Percentiles rank a stretch among this genome's conserved stretches.
Evolutionary conservation across 148 eudicot species (phyloP).

Genomic region (Chenopodium suecicum): DNA sequence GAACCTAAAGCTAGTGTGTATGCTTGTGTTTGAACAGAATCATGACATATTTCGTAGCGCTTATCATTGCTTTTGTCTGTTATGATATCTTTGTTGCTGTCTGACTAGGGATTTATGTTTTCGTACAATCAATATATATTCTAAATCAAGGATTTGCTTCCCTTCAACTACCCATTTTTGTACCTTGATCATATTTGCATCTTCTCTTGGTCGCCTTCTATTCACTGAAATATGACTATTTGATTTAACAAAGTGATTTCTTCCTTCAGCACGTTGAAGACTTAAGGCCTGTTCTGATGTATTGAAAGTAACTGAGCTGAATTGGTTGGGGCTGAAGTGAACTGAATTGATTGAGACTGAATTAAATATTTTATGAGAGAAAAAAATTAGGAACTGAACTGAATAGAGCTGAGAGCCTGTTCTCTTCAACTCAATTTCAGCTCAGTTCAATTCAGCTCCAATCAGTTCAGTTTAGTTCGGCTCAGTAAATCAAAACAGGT

Average conservation of each 20-base stretch:
- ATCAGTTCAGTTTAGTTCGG: too few species aligned
- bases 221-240: not conserved
- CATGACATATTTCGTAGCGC: not conserved
- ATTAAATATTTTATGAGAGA: too few species aligned
- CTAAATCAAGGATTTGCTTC: not conserved
- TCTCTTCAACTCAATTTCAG: too few species aligned
- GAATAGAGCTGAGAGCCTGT: too few species aligned
- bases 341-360: too few species aligned
- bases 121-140: not conserved
- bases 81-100: not conserved
- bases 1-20: not conserved
- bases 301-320: too few species aligned
- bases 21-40: not conserved
- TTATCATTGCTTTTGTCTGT: not conserved
- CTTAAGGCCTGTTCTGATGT: too few species aligned
- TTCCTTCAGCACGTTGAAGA: not conserved
- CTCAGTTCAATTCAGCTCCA: too few species aligned
- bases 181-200: not conserved
- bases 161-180: not conserved
- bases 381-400: too few species aligned
- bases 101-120: not conserved
- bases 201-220: not conserved
- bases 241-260: not conserved
- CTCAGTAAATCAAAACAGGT: too few species aligned
- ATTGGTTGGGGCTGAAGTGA: too few species aligned